phyloP scores from a whole-genome alignment of 2,329 filamentous ascomycete species.

The Alternaria hordeiaustralica region DNA sequence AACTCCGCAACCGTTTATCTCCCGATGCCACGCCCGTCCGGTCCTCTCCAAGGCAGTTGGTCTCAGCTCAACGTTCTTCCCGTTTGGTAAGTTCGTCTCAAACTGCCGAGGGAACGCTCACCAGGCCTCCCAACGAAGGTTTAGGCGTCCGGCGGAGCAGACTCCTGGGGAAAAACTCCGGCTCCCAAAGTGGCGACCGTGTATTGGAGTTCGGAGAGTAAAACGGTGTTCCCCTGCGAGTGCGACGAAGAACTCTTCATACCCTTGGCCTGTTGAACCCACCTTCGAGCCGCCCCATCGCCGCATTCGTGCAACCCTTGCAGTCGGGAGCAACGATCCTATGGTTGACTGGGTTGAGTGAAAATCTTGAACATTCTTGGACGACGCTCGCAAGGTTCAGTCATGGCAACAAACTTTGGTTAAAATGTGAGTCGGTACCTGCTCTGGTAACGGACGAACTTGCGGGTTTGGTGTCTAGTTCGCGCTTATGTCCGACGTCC shows the following conservation, averaged over 20 bases:
- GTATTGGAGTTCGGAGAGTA: neutral
- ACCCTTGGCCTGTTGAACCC: neutral
- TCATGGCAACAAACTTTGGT: neutral
- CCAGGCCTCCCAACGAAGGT: neutral
- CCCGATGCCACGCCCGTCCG: neutral
- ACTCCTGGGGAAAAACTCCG: neutral
- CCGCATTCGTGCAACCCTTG: neutral
- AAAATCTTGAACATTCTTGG: neutral
- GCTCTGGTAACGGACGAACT: neutral
- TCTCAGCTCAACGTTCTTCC: conserved; percentile 1
- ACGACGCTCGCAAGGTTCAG: neutral
- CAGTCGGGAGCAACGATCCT: neutral
- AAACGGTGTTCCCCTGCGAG: neutral
- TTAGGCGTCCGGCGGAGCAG: neutral
- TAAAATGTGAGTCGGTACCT: neutral
- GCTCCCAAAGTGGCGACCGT: neutral
- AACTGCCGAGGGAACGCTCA: neutral
- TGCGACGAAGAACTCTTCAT: neutral
- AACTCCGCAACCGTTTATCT: neutral
- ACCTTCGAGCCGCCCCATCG: neutral
- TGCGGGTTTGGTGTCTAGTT: neutral
- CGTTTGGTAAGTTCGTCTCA: conserved; percentile 1
- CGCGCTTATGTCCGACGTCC: neutral
- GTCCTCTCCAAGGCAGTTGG: neutral
- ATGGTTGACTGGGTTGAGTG: neutral